Conservation (phyloP, 352 stramenopile species). For the Achlya hypogyna region DNA sequence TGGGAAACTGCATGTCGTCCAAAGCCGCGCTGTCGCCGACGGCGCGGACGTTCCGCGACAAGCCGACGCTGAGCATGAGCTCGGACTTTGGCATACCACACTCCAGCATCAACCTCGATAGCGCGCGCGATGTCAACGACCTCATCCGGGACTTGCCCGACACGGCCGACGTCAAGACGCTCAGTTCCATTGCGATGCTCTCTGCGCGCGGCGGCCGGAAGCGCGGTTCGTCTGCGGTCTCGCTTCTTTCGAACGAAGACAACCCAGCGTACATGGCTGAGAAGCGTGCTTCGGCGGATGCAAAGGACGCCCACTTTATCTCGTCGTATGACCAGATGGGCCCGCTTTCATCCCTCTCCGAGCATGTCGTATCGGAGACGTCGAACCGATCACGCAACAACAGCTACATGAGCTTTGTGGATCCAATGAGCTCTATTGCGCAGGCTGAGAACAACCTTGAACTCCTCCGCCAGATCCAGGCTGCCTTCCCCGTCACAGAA, state of each 20-base stretch:
- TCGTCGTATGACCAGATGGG: not conserved
- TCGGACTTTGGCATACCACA: not conserved
- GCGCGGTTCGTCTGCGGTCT: not conserved
- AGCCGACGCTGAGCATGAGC: slow-evolving; percentile 8
- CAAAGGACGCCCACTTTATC: not conserved
- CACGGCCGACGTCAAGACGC: slow-evolving; percentile 11
- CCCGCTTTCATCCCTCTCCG: not conserved
- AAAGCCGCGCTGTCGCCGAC: slow-evolving; percentile 7
- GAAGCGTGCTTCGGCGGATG: not conserved
- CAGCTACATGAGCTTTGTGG: slow-evolving; percentile 1
- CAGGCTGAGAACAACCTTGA: slow-evolving; percentile 11
- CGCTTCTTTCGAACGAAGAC: slow-evolving; percentile 5
- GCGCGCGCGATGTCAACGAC: not conserved
- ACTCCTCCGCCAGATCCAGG: slow-evolving; percentile 17
- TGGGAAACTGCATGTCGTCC: slow-evolving; percentile 19
- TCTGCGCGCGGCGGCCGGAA: not conserved
- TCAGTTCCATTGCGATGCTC: slow-evolving; percentile 2
- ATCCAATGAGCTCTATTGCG: slow-evolving; percentile 1
- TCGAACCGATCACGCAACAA: not conserved
- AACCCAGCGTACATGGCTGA: not conserved
- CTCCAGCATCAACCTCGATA: not conserved
- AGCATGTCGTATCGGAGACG: not conserved
- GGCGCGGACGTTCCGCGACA: not conserved
- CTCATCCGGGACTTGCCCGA: slow-evolving; percentile 10
- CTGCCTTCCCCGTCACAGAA: not conserved